These are phyloP conservation scores for Eucalyptus erythrocorys DNA, from an alignment of 345 rosid species.

Conservation along the genomic window DNA sequence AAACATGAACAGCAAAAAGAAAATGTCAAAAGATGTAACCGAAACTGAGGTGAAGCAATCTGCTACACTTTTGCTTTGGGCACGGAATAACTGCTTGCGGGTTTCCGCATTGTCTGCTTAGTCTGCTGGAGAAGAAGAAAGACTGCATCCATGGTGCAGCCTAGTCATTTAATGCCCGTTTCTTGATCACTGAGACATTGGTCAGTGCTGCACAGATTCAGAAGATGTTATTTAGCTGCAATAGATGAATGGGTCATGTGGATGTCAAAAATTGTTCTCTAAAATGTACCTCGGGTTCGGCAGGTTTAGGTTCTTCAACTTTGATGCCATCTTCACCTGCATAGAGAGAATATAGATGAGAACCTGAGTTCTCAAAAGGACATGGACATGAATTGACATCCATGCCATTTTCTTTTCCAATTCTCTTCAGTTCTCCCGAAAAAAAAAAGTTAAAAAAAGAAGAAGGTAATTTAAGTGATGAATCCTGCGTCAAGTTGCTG, in stretches of 20 bases:
- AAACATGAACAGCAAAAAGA: not conserved
- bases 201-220: not conserved
- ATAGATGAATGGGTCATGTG: not conserved
- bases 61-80: not conserved
- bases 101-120: not conserved
- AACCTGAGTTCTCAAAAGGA: not conserved
- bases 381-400: not conserved
- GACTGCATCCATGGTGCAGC: not conserved
- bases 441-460: not conserved
- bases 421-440: not conserved
- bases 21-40: not conserved
- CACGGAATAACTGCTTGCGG: not conserved
- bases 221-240: not conserved
- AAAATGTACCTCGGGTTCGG: conserved; percentile 45
- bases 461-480: not conserved
- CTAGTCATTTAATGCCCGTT: not conserved
- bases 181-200: not conserved
- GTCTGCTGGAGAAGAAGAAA: not conserved
- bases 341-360: not conserved
- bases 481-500: not conserved
- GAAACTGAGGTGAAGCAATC: not conserved
- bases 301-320: conserved; percentile 67
- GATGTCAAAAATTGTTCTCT: not conserved
- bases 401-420: not conserved
- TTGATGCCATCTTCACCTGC: conserved; percentile 75